Evolutionary conservation across 129 eudicot genomes (phyloP).

Genomic region (Pulicaria dysenterica): DNA sequence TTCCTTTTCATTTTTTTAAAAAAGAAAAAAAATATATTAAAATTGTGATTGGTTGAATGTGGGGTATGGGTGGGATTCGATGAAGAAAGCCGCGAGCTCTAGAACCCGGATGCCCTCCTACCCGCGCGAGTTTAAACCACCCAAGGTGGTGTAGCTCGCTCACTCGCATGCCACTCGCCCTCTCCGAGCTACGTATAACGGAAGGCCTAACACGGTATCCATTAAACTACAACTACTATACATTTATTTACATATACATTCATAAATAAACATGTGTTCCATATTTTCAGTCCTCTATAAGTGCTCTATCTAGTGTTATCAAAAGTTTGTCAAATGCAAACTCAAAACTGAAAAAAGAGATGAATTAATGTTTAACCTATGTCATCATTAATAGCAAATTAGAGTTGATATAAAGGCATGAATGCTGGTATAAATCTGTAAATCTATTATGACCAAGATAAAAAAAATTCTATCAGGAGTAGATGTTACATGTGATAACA

Average conservation of each 20-base stretch:
- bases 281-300: not conserved
- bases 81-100: too few relatives aligned
- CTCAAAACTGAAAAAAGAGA: not conserved
- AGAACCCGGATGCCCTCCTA: too few relatives aligned
- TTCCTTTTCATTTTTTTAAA: too few relatives aligned
- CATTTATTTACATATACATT: not conserved
- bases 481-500: conserved; percentile 10
- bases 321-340: conserved; percentile 5
- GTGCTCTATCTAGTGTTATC: not conserved
- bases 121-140: too few relatives aligned
- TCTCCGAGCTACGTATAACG: too few relatives aligned
- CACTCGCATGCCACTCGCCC: too few relatives aligned
- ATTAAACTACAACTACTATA: not conserved
- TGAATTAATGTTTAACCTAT: not conserved
- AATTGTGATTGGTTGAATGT: too few relatives aligned
- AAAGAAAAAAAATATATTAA: too few relatives aligned
- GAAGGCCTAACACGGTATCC: not conserved
- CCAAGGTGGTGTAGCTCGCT: too few relatives aligned
- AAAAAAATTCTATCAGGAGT: too few relatives aligned
- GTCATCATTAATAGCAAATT: not conserved
- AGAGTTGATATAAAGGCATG: conserved; percentile 10
- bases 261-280: not conserved
- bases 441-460: conserved; percentile 9
- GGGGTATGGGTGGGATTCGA: too few relatives aligned
- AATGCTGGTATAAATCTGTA: not conserved